Conservation (phyloP, 306 rosid genomes). For the Lupinus albus region DNA sequence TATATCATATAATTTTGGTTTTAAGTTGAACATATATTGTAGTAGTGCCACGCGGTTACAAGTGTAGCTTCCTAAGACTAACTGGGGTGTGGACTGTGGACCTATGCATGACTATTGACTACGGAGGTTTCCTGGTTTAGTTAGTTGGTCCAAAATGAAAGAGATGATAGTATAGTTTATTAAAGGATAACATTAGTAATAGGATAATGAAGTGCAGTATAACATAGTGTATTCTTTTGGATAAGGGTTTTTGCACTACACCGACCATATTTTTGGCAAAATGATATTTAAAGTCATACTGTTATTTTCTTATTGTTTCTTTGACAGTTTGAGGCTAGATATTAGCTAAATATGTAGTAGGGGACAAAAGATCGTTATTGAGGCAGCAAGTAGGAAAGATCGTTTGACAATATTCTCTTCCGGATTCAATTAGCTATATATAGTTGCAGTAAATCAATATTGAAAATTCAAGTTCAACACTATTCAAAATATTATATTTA, state of each 20-base stretch:
- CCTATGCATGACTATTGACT: too few species aligned
- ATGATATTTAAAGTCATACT: not conserved
- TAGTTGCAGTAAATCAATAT: too few species aligned
- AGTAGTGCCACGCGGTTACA: conserved; percentile 15
- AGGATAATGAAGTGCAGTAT: not conserved
- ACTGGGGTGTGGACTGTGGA: not conserved
- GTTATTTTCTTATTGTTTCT: not conserved
- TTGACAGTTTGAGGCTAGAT: not conserved
- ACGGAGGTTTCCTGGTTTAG: conserved; percentile 23
- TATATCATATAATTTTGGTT: too few species aligned
- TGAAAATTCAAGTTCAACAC: too few species aligned
- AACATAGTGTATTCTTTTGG: not conserved
- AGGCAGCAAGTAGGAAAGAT: conserved; percentile 18
- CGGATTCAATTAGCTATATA: not conserved
- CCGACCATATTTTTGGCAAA: conserved; percentile 38
- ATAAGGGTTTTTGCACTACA: conserved; percentile 15
- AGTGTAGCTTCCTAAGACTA: conserved; percentile 7
- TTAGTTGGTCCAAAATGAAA: conserved; percentile 37
- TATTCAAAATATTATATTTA: too few species aligned
- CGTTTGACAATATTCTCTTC: conserved; percentile 16
- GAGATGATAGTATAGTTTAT: not conserved
- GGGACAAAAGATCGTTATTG: conserved; percentile 4
- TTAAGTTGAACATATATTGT: not conserved
- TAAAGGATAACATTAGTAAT: too few species aligned
- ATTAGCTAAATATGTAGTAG: not conserved